Percentiles rank a stretch among this genome's conserved stretches.
Evolutionary conservation across 805 yeast species (phyloP).

Genomic region (Myxozyma geophila): DNA sequence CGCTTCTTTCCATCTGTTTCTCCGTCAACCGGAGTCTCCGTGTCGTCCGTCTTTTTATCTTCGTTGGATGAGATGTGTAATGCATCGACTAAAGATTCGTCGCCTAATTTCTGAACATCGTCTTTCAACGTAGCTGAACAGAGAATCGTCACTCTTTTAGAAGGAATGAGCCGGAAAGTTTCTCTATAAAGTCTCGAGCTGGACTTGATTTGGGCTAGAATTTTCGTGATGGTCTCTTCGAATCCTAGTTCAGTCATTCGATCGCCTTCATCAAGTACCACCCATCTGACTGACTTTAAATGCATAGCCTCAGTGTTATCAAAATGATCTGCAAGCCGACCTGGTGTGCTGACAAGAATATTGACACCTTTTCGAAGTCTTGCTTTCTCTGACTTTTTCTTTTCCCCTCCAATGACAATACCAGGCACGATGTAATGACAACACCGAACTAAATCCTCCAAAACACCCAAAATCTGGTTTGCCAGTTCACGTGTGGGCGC

Average conservation of each 20-base stretch:
- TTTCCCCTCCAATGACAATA: constrained; percentile 96
- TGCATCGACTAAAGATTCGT: constrained; percentile 73
- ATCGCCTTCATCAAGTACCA: constrained; percentile 97
- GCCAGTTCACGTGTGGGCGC: constrained; percentile 97
- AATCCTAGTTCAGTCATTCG: constrained; percentile 93
- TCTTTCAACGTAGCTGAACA: constrained; percentile 95
- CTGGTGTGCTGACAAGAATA: constrained; percentile 96
- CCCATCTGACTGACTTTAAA: constrained; percentile 74
- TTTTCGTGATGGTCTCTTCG: constrained; percentile 85
- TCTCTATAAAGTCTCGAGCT: constrained; percentile 49
- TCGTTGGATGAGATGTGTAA: constrained; percentile 49
- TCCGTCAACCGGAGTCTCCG: not conserved
- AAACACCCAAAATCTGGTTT: constrained; percentile 80
- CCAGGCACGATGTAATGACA: constrained; percentile 94
- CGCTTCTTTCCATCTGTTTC: not conserved
- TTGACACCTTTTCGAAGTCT: constrained; percentile 94
- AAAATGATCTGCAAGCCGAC: constrained; percentile 91
- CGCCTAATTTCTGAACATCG: constrained; percentile 79
- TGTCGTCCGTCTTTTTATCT: not conserved
- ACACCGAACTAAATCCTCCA: constrained; percentile 67
- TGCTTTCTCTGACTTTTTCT: constrained; percentile 95
- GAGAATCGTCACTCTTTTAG: constrained; percentile 70
- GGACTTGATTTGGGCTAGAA: constrained; percentile 62
- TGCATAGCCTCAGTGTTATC: constrained; percentile 83
- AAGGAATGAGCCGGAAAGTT: constrained; percentile 58